Conservation (phyloP, 2,329 filamentous ascomycete species). For the Colletotrichum abscissum region DNA sequence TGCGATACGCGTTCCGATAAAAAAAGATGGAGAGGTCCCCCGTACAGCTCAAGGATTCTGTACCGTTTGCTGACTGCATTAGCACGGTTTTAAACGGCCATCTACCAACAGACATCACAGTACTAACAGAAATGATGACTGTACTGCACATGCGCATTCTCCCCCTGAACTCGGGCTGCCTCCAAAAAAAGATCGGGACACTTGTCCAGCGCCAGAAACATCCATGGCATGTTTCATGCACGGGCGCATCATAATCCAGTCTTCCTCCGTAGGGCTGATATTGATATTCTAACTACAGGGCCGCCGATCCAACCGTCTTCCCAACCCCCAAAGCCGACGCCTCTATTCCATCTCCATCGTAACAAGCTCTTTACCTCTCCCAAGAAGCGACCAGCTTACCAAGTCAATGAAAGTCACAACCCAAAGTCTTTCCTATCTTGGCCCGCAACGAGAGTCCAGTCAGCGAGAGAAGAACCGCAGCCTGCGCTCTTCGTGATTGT, state of each 20-base stretch:
- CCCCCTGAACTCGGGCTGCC: not conserved
- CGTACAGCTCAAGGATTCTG: not conserved
- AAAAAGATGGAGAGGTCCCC: not conserved
- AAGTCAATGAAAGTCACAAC: too few species aligned
- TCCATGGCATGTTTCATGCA: conserved; percentile 7
- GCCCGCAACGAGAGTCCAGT: too few species aligned
- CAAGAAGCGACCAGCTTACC: too few species aligned
- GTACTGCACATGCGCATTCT: not conserved
- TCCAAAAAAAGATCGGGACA: conserved; percentile 3
- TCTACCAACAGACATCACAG: too few species aligned
- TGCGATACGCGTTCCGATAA: conserved; percentile 29
- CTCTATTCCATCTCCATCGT: too few species aligned
- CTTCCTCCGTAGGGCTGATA: conserved; percentile 7
- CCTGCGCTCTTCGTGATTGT: too few species aligned
- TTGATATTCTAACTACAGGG: not conserved
- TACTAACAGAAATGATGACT: not conserved
- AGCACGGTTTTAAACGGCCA: not conserved
- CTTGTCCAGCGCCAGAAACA: not conserved
- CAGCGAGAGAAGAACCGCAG: too few species aligned
- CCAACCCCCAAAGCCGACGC: not conserved
- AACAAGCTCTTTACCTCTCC: too few species aligned
- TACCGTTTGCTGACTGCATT: rapidly evolving
- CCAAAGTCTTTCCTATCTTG: too few species aligned
- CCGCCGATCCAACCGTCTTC: not conserved
- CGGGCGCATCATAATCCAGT: not conserved